Evolutionary conservation across 2,329 filamentous ascomycete species (phyloP).

Genomic region (Paramyrothecium sp.): DNA sequence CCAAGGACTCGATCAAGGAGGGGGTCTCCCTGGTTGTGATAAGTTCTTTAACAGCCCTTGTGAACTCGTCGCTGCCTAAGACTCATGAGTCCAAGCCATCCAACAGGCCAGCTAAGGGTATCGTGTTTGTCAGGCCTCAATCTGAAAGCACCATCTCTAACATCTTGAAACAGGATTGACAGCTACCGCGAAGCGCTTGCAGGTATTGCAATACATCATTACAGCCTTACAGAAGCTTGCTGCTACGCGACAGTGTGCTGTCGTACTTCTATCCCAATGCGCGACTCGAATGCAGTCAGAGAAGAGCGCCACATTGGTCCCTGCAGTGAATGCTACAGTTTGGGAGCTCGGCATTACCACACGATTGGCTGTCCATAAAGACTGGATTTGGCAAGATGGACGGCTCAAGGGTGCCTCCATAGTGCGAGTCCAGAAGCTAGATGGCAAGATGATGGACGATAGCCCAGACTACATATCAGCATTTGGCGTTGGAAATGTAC

Average conservation of each 20-base stretch:
- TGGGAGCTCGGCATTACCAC: slow-evolving; percentile 81
- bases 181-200: slow-evolving; percentile 42
- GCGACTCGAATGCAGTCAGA: slow-evolving; percentile 75
- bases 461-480: slow-evolving; percentile 43
- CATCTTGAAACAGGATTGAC: slow-evolving; percentile 27
- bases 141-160: slow-evolving; percentile 8
- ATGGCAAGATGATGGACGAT: slow-evolving; percentile 46
- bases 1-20: slow-evolving; percentile 58
- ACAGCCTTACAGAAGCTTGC: slow-evolving; percentile 74
- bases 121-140: neutral
- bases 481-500: slow-evolving; percentile 48
- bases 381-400: slow-evolving; percentile 60
- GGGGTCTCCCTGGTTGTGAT: slow-evolving; percentile 70
- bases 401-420: slow-evolving; percentile 52
- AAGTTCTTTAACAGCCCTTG: slow-evolving; percentile 73
- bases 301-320: slow-evolving; percentile 66
- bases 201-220: slow-evolving; percentile 61
- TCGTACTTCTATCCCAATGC: slow-evolving; percentile 76
- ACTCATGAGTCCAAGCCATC: slow-evolving; percentile 37
- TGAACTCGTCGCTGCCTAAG: slow-evolving; percentile 76
- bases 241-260: slow-evolving; percentile 67
- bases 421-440: slow-evolving; percentile 63
- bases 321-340: slow-evolving; percentile 70
- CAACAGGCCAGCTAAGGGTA: slow-evolving; percentile 39
- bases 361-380: slow-evolving; percentile 74